Evolutionary conservation across 179 eudicot species (phyloP).

Genomic region (Spergularia azorica): DNA sequence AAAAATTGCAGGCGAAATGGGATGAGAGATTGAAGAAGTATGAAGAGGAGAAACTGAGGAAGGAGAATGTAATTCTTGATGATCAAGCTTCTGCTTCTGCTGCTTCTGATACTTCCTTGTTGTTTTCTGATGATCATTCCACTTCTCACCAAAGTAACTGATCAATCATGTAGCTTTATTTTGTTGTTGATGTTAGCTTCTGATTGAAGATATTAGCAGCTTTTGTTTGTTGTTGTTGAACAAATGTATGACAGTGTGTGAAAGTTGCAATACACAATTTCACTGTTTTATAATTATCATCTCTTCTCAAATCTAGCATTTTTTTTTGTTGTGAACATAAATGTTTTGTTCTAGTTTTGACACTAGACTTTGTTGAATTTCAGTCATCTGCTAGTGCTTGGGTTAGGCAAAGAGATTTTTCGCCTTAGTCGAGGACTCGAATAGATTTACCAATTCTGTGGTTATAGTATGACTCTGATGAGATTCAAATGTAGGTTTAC

Average conservation of each 20-base stretch:
- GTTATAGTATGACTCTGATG: not conserved
- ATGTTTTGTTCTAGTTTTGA: too few relatives aligned
- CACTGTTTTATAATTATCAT: not conserved
- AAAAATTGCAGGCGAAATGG: slow-evolving; percentile 53
- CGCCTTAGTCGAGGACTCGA: too few relatives aligned
- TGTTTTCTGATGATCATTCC: slow-evolving; percentile 14
- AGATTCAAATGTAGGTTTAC: slow-evolving; percentile 6
- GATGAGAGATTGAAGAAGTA: slow-evolving; percentile 62
- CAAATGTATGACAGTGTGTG: not conserved
- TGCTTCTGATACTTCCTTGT: slow-evolving; percentile 11
- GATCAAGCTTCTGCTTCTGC: not conserved
- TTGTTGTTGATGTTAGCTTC: not conserved
- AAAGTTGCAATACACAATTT: not conserved
- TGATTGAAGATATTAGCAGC: not conserved
- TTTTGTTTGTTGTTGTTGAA: not conserved
- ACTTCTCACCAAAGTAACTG: slow-evolving; percentile 19
- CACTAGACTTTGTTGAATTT: too few relatives aligned
- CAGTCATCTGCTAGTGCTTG: too few relatives aligned
- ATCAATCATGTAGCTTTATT: not conserved
- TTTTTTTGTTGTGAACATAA: too few relatives aligned
- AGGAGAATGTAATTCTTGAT: slow-evolving; percentile 19
- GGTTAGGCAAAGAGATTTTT: too few relatives aligned
- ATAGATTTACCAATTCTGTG: not conserved
- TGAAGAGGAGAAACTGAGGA: slow-evolving; percentile 48
- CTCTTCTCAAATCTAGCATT: too few relatives aligned